These are phyloP conservation scores for Pisolithus tinctorius DNA, from an alignment of 768 basidiomycete genomes.

Conservation along the genomic window DNA sequence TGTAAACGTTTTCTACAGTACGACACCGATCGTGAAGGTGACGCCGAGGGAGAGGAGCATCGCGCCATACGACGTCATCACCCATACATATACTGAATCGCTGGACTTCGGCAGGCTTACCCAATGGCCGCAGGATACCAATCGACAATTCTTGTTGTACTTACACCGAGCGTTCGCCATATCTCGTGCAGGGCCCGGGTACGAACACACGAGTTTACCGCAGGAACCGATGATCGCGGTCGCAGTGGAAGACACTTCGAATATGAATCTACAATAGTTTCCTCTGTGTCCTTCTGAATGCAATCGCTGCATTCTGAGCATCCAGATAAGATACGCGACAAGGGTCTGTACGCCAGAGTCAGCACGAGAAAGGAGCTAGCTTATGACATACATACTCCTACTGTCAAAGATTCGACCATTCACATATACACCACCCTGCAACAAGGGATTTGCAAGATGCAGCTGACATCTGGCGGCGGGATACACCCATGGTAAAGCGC, in stretches of 20 bases:
- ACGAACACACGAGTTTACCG: slow-evolving; percentile 40
- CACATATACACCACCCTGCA: slow-evolving; percentile 41
- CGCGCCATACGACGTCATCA: slow-evolving; percentile 25
- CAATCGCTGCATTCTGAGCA: slow-evolving; percentile 42
- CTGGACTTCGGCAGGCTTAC: slow-evolving; percentile 9
- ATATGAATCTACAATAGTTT: slow-evolving; percentile 33
- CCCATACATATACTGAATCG: slow-evolving; percentile 27
- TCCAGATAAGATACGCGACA: slow-evolving; percentile 29
- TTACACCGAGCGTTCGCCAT: slow-evolving; percentile 28
- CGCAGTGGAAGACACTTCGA: slow-evolving; percentile 36
- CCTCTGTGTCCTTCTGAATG: slow-evolving; percentile 23
- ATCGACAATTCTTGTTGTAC: slow-evolving; percentile 40
- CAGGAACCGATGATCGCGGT: slow-evolving; percentile 25
- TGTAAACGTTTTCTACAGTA: slow-evolving; percentile 26
- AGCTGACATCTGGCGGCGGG: slow-evolving; percentile 12
- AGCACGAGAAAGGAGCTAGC: not conserved
- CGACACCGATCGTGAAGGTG: slow-evolving; percentile 30
- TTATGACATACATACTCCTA: slow-evolving; percentile 12
- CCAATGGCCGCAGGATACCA: slow-evolving; percentile 36
- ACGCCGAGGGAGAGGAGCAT: slow-evolving; percentile 25
- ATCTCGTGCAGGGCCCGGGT: slow-evolving; percentile 35
- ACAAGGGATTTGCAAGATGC: slow-evolving; percentile 31
- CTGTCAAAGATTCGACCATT: slow-evolving; percentile 24
- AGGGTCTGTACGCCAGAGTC: slow-evolving; percentile 22
- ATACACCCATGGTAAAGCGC: slow-evolving; percentile 43